A percentile compares a stretch with the other conserved stretches of the same genome.
phyloP scores from a whole-genome alignment of 2,329 filamentous ascomycete species.

The Curvularia spicifera region DNA sequence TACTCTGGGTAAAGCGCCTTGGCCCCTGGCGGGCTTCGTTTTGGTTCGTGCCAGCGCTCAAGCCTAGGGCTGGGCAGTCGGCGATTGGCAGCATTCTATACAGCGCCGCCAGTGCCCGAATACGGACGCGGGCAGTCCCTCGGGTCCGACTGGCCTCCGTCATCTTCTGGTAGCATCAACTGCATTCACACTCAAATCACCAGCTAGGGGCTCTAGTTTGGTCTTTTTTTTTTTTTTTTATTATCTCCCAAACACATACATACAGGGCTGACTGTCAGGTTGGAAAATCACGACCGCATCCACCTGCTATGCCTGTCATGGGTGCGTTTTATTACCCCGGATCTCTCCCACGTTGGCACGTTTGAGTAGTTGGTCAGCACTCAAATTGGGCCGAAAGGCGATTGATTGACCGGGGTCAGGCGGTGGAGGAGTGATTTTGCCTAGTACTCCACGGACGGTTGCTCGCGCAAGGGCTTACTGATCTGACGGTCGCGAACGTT shows the following conservation, averaged over 20 bases:
- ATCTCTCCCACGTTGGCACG: conserved; percentile 18
- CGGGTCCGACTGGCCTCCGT: conserved; percentile 2
- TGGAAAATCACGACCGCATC: neutral
- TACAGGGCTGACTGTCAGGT: neutral
- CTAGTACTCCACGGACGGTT: conserved; percentile 26
- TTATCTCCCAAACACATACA: neutral
- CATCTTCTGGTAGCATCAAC: neutral
- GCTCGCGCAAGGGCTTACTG: conserved; percentile 38
- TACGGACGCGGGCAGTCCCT: neutral
- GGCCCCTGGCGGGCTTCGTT: conserved; percentile 9
- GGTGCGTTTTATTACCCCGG: conserved; percentile 21
- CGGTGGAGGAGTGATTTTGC: neutral
- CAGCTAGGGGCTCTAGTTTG: neutral
- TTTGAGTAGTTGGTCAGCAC: conserved; percentile 28
- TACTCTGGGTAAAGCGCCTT: conserved; percentile 12
- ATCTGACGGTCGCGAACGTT: conserved; percentile 22
- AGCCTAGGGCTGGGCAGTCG: conserved; percentile 11
- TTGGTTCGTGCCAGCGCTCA: conserved; percentile 14
- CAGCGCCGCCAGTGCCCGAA: conserved; percentile 1
- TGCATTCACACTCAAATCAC: neutral
- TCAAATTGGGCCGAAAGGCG: conserved; percentile 26
- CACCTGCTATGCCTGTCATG: neutral
- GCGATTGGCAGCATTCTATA: conserved; percentile 8
- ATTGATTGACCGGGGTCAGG: conserved; percentile 3
- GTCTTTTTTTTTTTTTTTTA: too few relatives aligned